phyloP scores from a whole-genome alignment of 345 rosid genomes.

The Nephelium lappaceum region DNA sequence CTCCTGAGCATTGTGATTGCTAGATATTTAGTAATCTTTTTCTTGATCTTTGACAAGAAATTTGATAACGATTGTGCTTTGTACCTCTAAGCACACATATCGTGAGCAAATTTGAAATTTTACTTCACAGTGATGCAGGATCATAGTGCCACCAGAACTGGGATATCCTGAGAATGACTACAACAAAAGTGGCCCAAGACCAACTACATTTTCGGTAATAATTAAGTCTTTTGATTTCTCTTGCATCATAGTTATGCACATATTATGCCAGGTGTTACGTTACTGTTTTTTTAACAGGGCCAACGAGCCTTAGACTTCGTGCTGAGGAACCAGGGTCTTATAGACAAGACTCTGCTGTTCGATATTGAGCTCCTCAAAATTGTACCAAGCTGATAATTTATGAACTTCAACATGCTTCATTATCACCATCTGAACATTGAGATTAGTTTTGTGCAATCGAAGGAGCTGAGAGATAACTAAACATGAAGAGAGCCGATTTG shows the following conservation, averaged over 20 bases:
- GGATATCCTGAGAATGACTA: slow-evolving; percentile 92
- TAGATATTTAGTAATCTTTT: neutral
- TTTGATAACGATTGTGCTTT: neutral
- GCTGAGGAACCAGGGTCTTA: slow-evolving; percentile 89
- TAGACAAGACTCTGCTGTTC: slow-evolving; percentile 91
- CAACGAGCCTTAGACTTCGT: slow-evolving; percentile 97
- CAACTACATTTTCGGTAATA: slow-evolving; percentile 86
- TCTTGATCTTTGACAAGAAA: slow-evolving; percentile 7
- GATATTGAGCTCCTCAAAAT: slow-evolving; percentile 92
- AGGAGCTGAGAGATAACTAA: slow-evolving; percentile 9
- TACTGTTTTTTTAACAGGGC: slow-evolving; percentile 53
- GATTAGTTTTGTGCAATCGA: slow-evolving; percentile 22
- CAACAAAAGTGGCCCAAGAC: slow-evolving; percentile 81
- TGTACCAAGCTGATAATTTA: slow-evolving; percentile 41
- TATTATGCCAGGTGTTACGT: neutral
- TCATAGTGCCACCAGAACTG: slow-evolving; percentile 91
- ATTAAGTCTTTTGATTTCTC: slow-evolving; percentile 8
- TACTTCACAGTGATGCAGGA: slow-evolving; percentile 70
- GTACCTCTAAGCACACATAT: slow-evolving; percentile 13
- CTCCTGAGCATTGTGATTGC: neutral
- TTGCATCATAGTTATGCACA: slow-evolving; percentile 2
- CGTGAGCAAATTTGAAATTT: slow-evolving; percentile 30
- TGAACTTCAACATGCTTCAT: slow-evolving; percentile 1
- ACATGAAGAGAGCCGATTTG: neutral
- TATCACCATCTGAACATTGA: neutral